These are phyloP conservation scores for Artomyces pyxidatus DNA, from an alignment of 768 basidiomycete species.

Conservation along the genomic window DNA sequence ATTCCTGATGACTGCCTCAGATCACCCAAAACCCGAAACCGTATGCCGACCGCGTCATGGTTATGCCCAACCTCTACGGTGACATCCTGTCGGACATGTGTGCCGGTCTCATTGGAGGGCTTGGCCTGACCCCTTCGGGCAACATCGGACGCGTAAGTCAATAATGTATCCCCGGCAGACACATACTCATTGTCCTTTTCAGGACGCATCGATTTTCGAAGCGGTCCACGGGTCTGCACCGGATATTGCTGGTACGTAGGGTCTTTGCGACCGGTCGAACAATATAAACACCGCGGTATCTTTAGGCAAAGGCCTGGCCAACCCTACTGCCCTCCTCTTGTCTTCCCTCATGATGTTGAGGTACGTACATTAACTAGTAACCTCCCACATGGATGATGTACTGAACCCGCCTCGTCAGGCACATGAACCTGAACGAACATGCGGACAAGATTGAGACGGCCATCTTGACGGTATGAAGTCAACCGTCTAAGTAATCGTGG, in stretches of 20 bases:
- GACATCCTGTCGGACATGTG: conserved; percentile 99
- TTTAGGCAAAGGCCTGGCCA: conserved; percentile 83
- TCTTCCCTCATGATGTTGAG: conserved; percentile 98
- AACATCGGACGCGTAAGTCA: conserved; percentile 84
- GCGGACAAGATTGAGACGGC: conserved; percentile 91
- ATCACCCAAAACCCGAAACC: conserved; percentile 91
- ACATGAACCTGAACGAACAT: conserved; percentile 83
- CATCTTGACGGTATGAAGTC: conserved; percentile 63
- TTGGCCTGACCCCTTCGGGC: conserved; percentile 94
- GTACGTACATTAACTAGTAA: conserved; percentile 33
- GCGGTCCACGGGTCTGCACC: conserved; percentile 99
- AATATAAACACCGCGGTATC: background rate
- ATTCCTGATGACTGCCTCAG: conserved; percentile 25
- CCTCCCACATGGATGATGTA: conserved; percentile 2
- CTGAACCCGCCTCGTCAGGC: conserved; percentile 39
- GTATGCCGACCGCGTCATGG: conserved; percentile 96
- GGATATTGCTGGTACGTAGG: conserved; percentile 85
- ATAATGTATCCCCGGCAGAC: background rate
- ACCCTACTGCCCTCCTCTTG: conserved; percentile 96
- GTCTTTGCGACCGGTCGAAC: too few relatives aligned
- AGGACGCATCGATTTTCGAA: conserved; percentile 99
- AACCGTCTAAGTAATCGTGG: too few relatives aligned
- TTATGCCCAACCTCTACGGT: conserved; percentile 98
- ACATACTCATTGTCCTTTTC: conserved; percentile 13
- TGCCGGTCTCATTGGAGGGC: conserved; percentile 94